Evolutionary conservation across 2,329 filamentous ascomycete species (phyloP), one percentile per base, ranked within the genome.

Genomic region (Didymella exigua): DNA sequence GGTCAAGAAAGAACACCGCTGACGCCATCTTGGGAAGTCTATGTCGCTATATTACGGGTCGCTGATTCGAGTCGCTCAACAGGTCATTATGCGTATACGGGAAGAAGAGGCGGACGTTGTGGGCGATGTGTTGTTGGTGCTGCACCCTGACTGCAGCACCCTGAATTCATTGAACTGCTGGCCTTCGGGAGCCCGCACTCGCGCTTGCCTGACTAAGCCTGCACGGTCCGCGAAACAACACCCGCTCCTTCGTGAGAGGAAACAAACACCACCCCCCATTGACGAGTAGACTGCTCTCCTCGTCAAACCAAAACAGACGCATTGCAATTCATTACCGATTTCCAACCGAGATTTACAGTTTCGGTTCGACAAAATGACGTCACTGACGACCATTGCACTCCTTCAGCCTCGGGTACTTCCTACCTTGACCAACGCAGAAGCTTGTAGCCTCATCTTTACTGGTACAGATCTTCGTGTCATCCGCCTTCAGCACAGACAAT

Each of bases 1-100:
- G 85, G 78, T 99, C 95, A 71, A 99, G 89, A 77, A 99, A 99
- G 85, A 99, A 99, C 72, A 99, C 76, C 63, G 95, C 95, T 58
- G 95, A 99, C 68, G 95, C 95, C 95, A 99, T 99, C 75, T 68
- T 82, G 60, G 19, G 41, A 19, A 33, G 45, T 24, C 31, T 36
- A 26, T 41, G 40, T 48, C 38, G 45, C 42, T 37, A 49, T 26
- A 54, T 37, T 30, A 41, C 19, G 29, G n/a, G 34, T 27, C 18
- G 46, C 41, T 54, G 42, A 8, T 47, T 52, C 34, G 44, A 27
- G 14, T 34, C 37, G 41, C 43, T 48, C 60, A 68, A 30, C 54
- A 51, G 49, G 18, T 50, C 67, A 69, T 69, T 52, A 47, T 65
- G 60, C 46, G 59, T 49, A 55, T 43, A 38, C 34, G 27, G 42